Percentiles rank a stretch among this genome's conserved stretches.
Conservation (phyloP, 345 rosid genomes). For the Camelina laxa region DNA sequence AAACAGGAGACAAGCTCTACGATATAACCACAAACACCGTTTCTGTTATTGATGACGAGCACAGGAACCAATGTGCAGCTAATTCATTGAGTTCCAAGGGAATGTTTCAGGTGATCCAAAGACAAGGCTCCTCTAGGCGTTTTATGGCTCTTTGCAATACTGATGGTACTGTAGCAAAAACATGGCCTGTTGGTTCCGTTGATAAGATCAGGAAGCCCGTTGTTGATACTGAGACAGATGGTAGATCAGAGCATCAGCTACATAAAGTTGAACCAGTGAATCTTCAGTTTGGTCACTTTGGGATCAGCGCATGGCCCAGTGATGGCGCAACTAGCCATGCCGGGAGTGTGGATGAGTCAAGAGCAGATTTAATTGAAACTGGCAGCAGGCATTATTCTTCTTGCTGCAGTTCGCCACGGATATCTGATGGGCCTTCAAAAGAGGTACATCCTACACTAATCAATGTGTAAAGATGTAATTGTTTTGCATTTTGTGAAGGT, state of each 20-base stretch:
- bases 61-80: conserved; percentile 90
- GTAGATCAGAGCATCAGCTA: conserved; percentile 57
- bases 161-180: conserved; percentile 95
- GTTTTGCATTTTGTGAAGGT: neutral
- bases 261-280: conserved; percentile 87
- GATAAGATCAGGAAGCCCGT: conserved; percentile 55
- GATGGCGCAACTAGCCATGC: conserved; percentile 94
- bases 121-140: conserved; percentile 92
- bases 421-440: conserved; percentile 79
- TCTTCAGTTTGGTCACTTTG: conserved; percentile 95
- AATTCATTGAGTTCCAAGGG: conserved; percentile 93
- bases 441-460: conserved; percentile 55
- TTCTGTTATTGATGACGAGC: conserved; percentile 80
- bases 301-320: conserved; percentile 98
- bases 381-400: conserved; percentile 90
- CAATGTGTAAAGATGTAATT: neutral
- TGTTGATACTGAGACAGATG: conserved; percentile 43
- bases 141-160: conserved; percentile 93
- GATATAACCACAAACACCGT: conserved; percentile 82
- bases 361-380: conserved; percentile 75
- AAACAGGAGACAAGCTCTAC: conserved; percentile 84
- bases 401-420: conserved; percentile 94
- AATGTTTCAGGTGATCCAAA: conserved; percentile 93
- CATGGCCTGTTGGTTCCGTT: conserved; percentile 86
- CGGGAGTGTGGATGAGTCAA: conserved; percentile 83